Evolutionary conservation across 1,284 basidiomycete species (phyloP).

Genomic region (Marasmius tenuissimus): DNA sequence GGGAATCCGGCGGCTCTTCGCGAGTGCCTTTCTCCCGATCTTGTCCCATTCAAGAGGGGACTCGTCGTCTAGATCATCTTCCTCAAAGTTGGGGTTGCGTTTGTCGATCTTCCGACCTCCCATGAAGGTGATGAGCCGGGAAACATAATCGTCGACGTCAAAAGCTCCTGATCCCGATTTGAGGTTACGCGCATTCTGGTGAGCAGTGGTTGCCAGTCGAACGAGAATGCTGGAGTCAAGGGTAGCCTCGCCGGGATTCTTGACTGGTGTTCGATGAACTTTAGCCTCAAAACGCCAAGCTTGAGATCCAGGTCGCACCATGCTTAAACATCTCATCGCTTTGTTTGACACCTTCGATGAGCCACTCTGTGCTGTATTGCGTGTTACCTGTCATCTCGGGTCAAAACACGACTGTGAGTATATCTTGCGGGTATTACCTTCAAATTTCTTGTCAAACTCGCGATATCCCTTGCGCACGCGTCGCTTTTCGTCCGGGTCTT

Average conservation of each 20-base stretch:
- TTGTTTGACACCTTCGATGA: conserved; percentile 51
- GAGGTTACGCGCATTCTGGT: conserved; percentile 83
- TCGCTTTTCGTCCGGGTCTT: conserved; percentile 74
- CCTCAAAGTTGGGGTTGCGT: conserved; percentile 25
- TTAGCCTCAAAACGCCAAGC: neutral
- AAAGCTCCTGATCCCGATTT: conserved; percentile 81
- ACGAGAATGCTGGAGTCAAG: conserved; percentile 76
- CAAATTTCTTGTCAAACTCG: conserved; percentile 58
- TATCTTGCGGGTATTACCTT: conserved; percentile 39
- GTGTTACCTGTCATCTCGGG: conserved; percentile 47
- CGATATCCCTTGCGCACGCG: conserved; percentile 70
- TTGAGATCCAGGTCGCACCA: conserved; percentile 33
- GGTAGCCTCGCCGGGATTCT: conserved; percentile 77
- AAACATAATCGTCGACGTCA: conserved; percentile 82
- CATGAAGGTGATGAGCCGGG: conserved; percentile 71
- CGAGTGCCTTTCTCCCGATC: conserved; percentile 72
- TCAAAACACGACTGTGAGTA: neutral
- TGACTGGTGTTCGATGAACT: conserved; percentile 48
- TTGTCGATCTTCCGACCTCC: conserved; percentile 58
- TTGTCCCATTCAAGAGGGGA: conserved; percentile 66
- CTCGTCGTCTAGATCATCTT: conserved; percentile 37
- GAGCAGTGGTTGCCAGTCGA: conserved; percentile 66
- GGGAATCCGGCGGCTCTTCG: conserved; percentile 72
- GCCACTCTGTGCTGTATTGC: conserved; percentile 56
- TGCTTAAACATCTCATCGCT: conserved; percentile 62